A percentile compares a stretch with the other conserved stretches of the same genome.
Evolutionary conservation across 441 rosid genomes (phyloP).

Genomic region (Aquilaria agallochum): DNA sequence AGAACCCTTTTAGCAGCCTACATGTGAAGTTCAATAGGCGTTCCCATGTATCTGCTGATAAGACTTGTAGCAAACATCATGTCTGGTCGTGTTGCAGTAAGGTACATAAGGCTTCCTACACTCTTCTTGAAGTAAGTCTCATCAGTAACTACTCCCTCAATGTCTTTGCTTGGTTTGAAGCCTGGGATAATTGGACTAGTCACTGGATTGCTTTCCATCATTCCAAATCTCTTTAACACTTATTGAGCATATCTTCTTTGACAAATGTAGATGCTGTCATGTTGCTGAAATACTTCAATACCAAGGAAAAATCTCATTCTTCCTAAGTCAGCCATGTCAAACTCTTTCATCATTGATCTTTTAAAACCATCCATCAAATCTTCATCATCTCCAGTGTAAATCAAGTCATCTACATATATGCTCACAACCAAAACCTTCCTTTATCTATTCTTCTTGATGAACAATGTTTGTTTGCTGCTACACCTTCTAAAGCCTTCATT

Average conservation of each 20-base stretch:
- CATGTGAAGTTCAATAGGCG: not conserved
- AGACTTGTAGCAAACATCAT: not conserved
- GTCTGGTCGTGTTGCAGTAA: not conserved
- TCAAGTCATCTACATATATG: not conserved
- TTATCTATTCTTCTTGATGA: not conserved
- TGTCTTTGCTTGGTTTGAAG: not conserved
- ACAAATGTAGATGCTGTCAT: not conserved
- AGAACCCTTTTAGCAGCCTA: too few relatives aligned
- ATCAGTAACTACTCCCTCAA: not conserved
- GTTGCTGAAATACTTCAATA: not conserved
- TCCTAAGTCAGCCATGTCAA: not conserved
- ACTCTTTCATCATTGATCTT: not conserved
- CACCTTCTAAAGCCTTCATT: not conserved
- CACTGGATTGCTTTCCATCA: too few relatives aligned
- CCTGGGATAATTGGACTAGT: not conserved
- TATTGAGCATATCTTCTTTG: not conserved
- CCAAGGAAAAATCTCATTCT: not conserved
- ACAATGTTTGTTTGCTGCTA: not conserved
- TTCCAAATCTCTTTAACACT: not conserved
- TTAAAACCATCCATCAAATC: not conserved
- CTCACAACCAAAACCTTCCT: not conserved
- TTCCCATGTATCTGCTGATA: slow-evolving; percentile 5
- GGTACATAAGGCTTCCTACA: slow-evolving; percentile 5
- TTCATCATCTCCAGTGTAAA: not conserved
- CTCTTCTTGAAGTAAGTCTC: not conserved